phyloP scores from a whole-genome alignment of 2,329 filamentous ascomycete species.

The Cladosporium colombiae region DNA sequence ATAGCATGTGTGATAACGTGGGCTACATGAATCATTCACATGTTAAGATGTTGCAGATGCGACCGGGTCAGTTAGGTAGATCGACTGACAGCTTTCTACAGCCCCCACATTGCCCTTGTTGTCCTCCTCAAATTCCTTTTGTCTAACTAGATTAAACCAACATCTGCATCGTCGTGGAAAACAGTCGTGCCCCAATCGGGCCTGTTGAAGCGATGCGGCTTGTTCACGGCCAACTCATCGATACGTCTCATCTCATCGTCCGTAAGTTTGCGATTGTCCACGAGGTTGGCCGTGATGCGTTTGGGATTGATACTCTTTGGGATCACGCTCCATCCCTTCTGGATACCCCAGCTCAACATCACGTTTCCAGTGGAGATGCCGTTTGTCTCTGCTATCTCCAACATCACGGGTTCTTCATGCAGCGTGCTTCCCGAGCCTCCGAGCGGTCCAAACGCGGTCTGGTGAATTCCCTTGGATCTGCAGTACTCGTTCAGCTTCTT shows the following conservation, averaged over 20 bases:
- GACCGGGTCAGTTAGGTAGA: too few relatives aligned
- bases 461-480: conserved; percentile 23
- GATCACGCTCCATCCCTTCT: conserved; percentile 17
- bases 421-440: conserved; percentile 22
- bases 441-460: conserved; percentile 23
- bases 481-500: conserved; percentile 21
- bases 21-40: too few relatives aligned
- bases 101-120: too few relatives aligned
- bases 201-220: conserved; percentile 49
- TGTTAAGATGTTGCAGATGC: too few relatives aligned
- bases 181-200: conserved; percentile 48
- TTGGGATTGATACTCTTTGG: conserved; percentile 22
- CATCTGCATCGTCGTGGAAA: conserved; percentile 43
- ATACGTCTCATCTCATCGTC: conserved; percentile 26
- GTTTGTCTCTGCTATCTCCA: conserved; percentile 21
- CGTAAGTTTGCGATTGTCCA: conserved; percentile 27
- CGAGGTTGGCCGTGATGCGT: conserved; percentile 24
- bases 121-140: too few relatives aligned
- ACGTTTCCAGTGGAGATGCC: conserved; percentile 21
- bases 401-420: conserved; percentile 21
- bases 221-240: conserved; percentile 34
- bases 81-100: too few relatives aligned
- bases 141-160: conserved; percentile 1
- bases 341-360: conserved; percentile 19
- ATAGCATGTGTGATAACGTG: too few relatives aligned